Base-by-base conservation (phyloP, 768 basidiomycete genomes). In the Suillus cothurnatus region DNA sequence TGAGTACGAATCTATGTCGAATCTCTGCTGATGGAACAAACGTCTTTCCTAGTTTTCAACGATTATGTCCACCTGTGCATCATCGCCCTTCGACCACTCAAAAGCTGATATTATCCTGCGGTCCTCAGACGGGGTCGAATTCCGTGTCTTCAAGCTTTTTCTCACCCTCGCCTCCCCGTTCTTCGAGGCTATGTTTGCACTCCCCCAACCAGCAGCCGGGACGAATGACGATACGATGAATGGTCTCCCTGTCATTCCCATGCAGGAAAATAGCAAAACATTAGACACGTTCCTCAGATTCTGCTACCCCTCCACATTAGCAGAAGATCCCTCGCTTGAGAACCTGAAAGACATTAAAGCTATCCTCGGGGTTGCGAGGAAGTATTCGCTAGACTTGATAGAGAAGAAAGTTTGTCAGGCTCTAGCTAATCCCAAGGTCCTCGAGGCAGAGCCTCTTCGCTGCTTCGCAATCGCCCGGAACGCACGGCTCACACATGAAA, bases 321-420 rank as follows among this genome's bases (percentile, higher is more conserved):
- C 38, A 4, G 38, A 59, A 39, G 62, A 60, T 28, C 53, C 53
- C 14, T 60, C 32, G n/a, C 28, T 63, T 15, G 62, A 39, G 23
- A 59, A 14, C 21, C 38, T 39, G 62, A 7, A 4, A 26, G 59
- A 63, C 38, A 21, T 39, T 9, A 15, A 34, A 8, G 32, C 28
- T 23, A 77, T 78, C 59, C 66, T 74, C 34, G 74, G 76, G 38
- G 77, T 79, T 19, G 82, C 80, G 21, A 69, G 71, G 61, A 83
- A 81, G 69, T 82, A 79, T 67, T 79, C 80, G 53, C 78, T 81
- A 76, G 73, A 75, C 36, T 76, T 76, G 8, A 66, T 81, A 6
- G 68, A 77, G 63, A 70, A 67, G 26, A 63, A 59, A 26, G 62
- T 75, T 28, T 66, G 66, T 23, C 59, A 70, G 14, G 63, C 65